Evolutionary conservation across 257 asterid genomes (phyloP).

Genomic region (Rauvolfia tetraphylla): DNA sequence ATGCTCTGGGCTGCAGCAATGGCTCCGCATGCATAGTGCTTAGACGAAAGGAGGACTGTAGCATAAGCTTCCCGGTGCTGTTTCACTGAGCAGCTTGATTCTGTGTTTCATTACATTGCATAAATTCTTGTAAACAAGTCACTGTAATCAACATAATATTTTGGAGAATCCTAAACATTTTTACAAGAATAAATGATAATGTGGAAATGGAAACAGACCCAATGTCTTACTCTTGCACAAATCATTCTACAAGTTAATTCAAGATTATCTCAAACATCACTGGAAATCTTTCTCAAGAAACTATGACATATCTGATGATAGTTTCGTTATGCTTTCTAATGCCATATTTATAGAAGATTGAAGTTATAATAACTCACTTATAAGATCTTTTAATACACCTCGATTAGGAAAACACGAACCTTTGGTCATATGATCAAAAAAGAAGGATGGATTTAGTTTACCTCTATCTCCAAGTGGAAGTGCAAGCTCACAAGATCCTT

Average conservation of each 20-base stretch:
- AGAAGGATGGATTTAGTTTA: conserved; percentile 9
- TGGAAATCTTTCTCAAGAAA: background rate
- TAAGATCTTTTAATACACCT: background rate
- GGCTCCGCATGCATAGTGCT: conserved; percentile 78
- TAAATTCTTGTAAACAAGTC: background rate
- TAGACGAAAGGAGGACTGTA: conserved; percentile 75
- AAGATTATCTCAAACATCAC: background rate
- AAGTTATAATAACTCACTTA: background rate
- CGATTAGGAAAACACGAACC: background rate
- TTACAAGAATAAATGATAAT: background rate
- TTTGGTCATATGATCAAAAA: background rate
- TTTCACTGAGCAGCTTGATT: conserved; percentile 25
- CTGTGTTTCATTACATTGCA: conserved; percentile 26
- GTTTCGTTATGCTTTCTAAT: background rate
- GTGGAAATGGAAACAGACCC: too few relatives aligned
- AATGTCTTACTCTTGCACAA: too few relatives aligned
- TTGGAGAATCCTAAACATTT: background rate
- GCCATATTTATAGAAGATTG: too few relatives aligned
- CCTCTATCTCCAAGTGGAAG: conserved; percentile 62
- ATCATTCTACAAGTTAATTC: too few relatives aligned
- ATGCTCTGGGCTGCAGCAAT: conserved; percentile 88
- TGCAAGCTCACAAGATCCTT: conserved; percentile 83
- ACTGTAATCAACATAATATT: background rate
- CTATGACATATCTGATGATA: background rate
- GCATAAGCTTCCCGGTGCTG: conserved; percentile 71